Evolutionary conservation across 2,329 filamentous ascomycete genomes (phyloP).

Genomic region (Lasiodiplodia citricola): DNA sequence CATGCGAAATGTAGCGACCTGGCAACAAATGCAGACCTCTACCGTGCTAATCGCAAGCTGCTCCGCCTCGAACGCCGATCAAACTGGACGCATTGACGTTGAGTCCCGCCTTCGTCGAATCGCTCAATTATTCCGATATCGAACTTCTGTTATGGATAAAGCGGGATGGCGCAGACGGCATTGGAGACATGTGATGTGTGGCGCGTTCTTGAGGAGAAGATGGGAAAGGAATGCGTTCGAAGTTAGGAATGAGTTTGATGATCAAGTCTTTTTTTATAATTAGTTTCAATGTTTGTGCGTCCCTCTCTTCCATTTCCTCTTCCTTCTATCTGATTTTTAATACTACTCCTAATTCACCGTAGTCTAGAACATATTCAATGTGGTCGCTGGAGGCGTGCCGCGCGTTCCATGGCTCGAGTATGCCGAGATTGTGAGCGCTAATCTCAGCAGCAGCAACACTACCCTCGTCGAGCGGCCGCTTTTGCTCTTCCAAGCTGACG

Average conservation of each 20-base stretch:
- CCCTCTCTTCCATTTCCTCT: not conserved
- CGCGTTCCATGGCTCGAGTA: not conserved
- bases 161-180: not conserved
- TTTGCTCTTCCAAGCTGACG: not conserved
- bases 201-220: not conserved
- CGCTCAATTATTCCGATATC: not conserved
- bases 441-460: not conserved
- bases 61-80: not conserved
- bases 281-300: not conserved
- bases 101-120: not conserved
- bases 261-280: no score
- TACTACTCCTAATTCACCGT: not conserved
- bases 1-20: not conserved
- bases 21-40: not conserved
- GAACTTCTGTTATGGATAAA: not conserved
- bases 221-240: not conserved
- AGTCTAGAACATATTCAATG: not conserved
- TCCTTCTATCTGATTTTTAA: not conserved
- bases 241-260: constrained; percentile 5
- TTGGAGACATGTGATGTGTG: not conserved
- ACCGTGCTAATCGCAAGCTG: not conserved
- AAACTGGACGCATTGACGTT: not conserved
- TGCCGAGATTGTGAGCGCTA: not conserved
- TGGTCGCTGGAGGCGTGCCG: not conserved
- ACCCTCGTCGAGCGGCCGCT: not conserved